These are phyloP conservation scores for Fusarium pseudonygamai DNA, from an alignment of 2,329 filamentous ascomycete species.

Conservation along the genomic window DNA sequence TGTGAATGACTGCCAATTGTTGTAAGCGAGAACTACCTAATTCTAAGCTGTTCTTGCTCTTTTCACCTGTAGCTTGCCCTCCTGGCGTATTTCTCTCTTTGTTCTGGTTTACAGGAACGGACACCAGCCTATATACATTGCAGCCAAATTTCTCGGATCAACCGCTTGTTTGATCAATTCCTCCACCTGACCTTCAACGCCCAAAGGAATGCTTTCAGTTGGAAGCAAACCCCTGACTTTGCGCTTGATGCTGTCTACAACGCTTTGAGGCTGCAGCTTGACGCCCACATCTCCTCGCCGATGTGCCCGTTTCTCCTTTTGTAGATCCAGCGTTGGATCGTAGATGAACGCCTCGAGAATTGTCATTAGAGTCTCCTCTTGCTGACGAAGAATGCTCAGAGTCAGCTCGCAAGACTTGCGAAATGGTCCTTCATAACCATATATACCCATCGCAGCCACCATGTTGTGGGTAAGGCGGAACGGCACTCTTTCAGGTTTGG, in stretches of 20 bases:
- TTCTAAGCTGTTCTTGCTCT: neutral
- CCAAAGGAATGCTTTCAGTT: constrained; percentile 90
- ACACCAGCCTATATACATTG: constrained; percentile 98
- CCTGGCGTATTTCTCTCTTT: neutral
- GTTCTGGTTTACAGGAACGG: constrained; percentile 56
- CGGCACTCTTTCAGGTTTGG: constrained; percentile 92
- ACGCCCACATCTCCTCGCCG: constrained; percentile 53
- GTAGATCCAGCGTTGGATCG: constrained; percentile 93
- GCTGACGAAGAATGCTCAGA: constrained; percentile 82
- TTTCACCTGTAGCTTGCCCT: neutral
- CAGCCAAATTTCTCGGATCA: constrained; percentile 79
- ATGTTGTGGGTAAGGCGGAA: constrained; percentile 99
- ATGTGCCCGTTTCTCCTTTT: constrained; percentile 68
- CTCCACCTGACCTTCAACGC: constrained; percentile 97
- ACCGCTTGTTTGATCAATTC: constrained; percentile 90
- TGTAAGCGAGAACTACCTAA: neutral
- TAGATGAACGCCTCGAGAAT: constrained; percentile 97
- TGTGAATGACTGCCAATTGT: neutral
- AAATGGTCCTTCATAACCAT: constrained; percentile 94
- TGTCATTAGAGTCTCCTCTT: constrained; percentile 96
- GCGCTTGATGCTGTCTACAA: constrained; percentile 86
- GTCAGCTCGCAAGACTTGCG: constrained; percentile 90
- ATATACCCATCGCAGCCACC: constrained; percentile 95
- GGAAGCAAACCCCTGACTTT: constrained; percentile 87
- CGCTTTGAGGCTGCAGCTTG: constrained; percentile 71